Evolutionary conservation across 2,329 filamentous ascomycete genomes (phyloP), one percentile per base, ranked within the genome.

Genomic region (Colletotrichum kahawae): DNA sequence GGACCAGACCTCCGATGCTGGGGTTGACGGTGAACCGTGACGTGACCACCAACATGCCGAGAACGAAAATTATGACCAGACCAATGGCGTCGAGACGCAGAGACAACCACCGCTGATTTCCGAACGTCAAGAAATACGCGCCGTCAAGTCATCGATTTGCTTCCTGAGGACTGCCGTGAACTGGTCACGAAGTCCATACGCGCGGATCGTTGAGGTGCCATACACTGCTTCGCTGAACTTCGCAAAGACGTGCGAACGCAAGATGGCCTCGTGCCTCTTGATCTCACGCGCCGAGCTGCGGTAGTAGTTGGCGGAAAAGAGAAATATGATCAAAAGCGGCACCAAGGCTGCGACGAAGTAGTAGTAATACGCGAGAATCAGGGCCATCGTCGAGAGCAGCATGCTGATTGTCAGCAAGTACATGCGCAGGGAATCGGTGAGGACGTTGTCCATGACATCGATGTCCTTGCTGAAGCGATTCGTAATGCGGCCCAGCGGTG

Each of bases 391-490:
- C 4, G 94, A 92, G 3, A 93, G 87, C 78, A 98, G 95, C 89
- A 93, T 95, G 38, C 91, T 92, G 78, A 98, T 85, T 2, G 95
- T 98, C 79, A 98, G 86, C 79, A 95, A 93, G 86, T 96, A 98
- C 92, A 98, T 97, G 78, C 96, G 92, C 84, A 98, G 95, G 3
- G 95, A 93, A 79, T 98, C 96, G 0, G 94, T 93, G 54, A 98
- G 86, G 70, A 92, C 95, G 83, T 98, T 98, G 85, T 98, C 96
- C 95, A 98, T 97, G 70, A 96, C 95, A 81, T 98, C 95, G 51
- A 98, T 94, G 81, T 98, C 96, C 79, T 96, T 94, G 33, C 95
- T 97, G 85, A 98, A 98, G 24, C 96, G 94, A 83, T 98, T 98
- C 33, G 95, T 98, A 82, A 98, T 98, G 51, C 96, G 93, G 21